Conservation (phyloP, 106 monocot species). For the Posidonia australis region DNA sequence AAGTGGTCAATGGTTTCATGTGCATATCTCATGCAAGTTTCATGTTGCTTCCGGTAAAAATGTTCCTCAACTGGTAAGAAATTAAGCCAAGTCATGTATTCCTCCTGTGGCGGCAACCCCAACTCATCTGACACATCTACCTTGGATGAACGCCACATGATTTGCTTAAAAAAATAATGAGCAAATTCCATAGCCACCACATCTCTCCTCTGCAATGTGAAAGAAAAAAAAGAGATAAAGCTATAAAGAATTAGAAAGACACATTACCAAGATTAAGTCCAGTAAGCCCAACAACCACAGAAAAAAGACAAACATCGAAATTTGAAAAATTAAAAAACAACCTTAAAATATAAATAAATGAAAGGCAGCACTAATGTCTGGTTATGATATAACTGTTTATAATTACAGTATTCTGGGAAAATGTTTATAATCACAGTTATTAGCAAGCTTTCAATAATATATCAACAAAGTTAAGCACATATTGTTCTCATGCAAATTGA, state of each 20-base stretch:
- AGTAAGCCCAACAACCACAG: neutral
- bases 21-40: constrained; percentile 62
- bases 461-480: too few relatives aligned
- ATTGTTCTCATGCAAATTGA: too few relatives aligned
- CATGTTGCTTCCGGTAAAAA: constrained; percentile 96
- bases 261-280: neutral
- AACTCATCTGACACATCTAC: constrained; percentile 79
- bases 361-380: too few relatives aligned
- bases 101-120: constrained; percentile 79
- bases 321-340: too few relatives aligned
- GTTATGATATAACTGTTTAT: too few relatives aligned
- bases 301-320: too few relatives aligned
- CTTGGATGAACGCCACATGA: constrained; percentile 99
- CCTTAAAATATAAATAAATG: too few relatives aligned
- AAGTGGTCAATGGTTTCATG: constrained; percentile 56
- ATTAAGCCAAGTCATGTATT: constrained; percentile 57
- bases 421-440: too few relatives aligned
- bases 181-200: constrained; percentile 60
- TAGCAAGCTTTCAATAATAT: too few relatives aligned
- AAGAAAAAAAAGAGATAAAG: constrained; percentile 1
- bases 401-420: too few relatives aligned
- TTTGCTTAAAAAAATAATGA: constrained; percentile 63
- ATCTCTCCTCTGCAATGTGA: constrained; percentile 45
- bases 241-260: neutral
- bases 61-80: constrained; percentile 93